Evolutionary conservation across 148 eudicot genomes (phyloP).

Genomic region (Rhododendron simsii): DNA sequence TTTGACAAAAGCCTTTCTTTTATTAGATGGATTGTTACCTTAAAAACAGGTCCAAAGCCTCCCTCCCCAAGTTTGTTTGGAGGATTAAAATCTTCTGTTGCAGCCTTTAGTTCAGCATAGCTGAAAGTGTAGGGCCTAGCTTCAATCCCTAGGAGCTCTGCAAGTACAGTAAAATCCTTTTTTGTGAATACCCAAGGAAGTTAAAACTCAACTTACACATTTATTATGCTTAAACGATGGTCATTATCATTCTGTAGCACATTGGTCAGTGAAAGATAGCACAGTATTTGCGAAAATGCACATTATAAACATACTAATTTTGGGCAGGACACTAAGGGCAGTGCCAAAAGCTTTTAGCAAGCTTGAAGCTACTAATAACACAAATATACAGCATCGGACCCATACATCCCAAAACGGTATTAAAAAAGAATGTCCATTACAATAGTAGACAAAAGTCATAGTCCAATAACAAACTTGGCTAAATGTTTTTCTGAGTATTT

Average conservation of each 20-base stretch:
- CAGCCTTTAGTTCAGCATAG: conserved; percentile 64
- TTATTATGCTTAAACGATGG: background rate
- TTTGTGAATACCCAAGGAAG: background rate
- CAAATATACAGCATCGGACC: background rate
- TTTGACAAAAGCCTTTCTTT: background rate
- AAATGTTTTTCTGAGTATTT: background rate
- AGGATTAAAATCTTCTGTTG: conserved; percentile 53
- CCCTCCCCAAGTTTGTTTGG: conserved; percentile 65
- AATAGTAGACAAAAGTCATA: background rate
- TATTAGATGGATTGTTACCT: conserved; percentile 25
- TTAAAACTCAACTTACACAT: background rate
- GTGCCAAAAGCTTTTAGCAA: background rate
- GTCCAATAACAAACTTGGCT: conserved; percentile 4
- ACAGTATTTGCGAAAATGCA: background rate
- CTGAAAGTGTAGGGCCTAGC: conserved; percentile 44
- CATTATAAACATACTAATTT: background rate
- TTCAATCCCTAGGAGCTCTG: conserved; percentile 50
- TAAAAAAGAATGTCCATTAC: background rate
- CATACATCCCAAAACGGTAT: background rate
- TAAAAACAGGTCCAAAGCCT: conserved; percentile 66
- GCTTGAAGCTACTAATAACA: background rate
- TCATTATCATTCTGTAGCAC: no score
- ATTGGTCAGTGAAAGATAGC: background rate
- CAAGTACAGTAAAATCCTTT: background rate
- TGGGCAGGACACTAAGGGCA: no score